Evolutionary conservation across 108 stramenopile species (phyloP).

Genomic region (Nitzschia putrida): DNA sequence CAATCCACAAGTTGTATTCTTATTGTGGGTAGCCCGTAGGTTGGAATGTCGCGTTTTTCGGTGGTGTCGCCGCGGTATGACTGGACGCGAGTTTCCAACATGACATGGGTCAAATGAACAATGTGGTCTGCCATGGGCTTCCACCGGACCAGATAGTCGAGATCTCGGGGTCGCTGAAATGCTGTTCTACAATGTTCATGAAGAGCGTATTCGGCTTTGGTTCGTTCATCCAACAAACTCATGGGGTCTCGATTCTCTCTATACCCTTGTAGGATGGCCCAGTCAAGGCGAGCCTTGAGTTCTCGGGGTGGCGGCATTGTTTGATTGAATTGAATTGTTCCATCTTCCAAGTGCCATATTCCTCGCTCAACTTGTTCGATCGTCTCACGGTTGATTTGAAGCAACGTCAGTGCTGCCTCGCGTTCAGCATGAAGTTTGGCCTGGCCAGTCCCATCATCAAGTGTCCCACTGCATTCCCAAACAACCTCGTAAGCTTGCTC

Average conservation of each 20-base stretch:
- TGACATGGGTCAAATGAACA: conserved; percentile 62
- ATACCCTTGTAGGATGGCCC: not conserved
- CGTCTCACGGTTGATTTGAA: conserved; percentile 39
- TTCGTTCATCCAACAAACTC: conserved; percentile 28
- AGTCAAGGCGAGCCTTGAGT: conserved; percentile 41
- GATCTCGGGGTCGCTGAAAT: conserved; percentile 23
- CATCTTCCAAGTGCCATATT: conserved; percentile 54
- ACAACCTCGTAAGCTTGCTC: conserved; percentile 44
- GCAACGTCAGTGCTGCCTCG: conserved; percentile 65
- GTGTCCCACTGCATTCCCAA: conserved; percentile 84
- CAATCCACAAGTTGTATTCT: conserved; percentile 74
- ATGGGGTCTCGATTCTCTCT: not conserved
- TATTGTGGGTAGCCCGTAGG: conserved; percentile 62
- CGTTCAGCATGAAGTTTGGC: conserved; percentile 83
- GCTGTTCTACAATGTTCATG: conserved; percentile 66
- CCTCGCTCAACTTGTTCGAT: conserved; percentile 61
- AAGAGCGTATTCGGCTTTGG: conserved; percentile 65
- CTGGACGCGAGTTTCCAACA: conserved; percentile 46
- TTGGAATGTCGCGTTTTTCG: conserved; percentile 41
- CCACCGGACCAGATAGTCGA: conserved; percentile 71
- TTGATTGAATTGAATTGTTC: conserved; percentile 57
- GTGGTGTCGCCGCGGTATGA: conserved; percentile 5
- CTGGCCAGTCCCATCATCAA: conserved; percentile 87
- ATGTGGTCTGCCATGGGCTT: conserved; percentile 64
- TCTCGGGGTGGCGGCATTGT: conserved; percentile 50